Percentiles rank a stretch among this genome's conserved stretches.
phyloP scores from a whole-genome alignment of 208 protist species.

The Acanthamoeba triangularis region DNA sequence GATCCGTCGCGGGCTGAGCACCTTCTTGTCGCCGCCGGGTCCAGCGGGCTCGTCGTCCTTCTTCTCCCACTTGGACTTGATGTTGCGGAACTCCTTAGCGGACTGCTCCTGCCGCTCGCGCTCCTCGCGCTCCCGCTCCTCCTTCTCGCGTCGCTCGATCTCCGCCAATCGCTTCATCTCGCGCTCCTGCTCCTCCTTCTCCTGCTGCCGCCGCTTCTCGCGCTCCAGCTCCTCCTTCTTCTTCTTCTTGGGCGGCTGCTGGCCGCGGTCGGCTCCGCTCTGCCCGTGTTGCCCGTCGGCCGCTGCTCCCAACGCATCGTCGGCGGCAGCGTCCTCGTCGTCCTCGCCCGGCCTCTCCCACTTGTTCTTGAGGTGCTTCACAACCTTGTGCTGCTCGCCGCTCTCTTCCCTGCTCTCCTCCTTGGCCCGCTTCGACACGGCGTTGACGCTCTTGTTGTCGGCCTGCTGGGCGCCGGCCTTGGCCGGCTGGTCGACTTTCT shows the following conservation, averaged over 20 bases:
- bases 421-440: neutral
- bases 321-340: neutral
- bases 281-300: neutral
- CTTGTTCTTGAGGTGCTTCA: slow-evolving; percentile 10
- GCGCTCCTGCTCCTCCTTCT: neutral
- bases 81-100: neutral
- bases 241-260: neutral
- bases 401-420: neutral
- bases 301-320: neutral
- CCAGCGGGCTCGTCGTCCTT: neutral
- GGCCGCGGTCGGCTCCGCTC: neutral
- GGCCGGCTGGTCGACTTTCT: neutral
- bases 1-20: neutral
- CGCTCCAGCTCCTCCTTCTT: neutral
- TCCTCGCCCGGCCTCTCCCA: neutral
- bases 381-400: neutral
- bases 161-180: neutral
- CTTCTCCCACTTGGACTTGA: neutral
- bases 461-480: too few species aligned
- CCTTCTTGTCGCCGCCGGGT: neutral
- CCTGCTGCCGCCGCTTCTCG: slow-evolving; percentile 3
- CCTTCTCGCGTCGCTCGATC: neutral
- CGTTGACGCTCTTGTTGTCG: neutral
- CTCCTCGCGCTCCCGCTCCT: neutral
- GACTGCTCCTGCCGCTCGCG: neutral